Evolutionary conservation across 345 rosid species (phyloP), one percentile per base, ranked within the genome.

Genomic region (Ceriops decandra): DNA sequence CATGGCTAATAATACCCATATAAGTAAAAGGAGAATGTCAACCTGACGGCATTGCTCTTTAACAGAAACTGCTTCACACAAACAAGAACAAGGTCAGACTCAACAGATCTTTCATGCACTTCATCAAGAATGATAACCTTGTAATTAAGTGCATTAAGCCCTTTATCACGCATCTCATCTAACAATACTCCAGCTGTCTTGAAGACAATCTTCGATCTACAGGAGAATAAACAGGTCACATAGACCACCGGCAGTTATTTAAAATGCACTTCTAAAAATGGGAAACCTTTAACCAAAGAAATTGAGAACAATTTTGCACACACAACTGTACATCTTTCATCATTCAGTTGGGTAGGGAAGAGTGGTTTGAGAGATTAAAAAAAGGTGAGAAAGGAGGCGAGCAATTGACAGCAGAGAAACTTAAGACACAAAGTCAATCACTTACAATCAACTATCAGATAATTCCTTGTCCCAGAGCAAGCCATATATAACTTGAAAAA

Each of bases 91-190:
- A 93, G 88, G 81, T 93, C 97, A 6, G 98, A 93, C 83, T 93
- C 98, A 32, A 90, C 84, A 9, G 97, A 93, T 85, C 98, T 87
- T 88, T 93, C 98, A 74, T 93, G 98, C 70, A 93, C 98, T 83
- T 93, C 98, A 80, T 93, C 98, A 70, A 93, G 97, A 82, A 93
- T 84, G 74, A 93, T 85, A 67, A 84, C 97, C 83, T 89, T 90
- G 84, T 90, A 93, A 56, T 84, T 82, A 7, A 93, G 98, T 10
- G 98, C 96, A 61, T 80, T 81, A 72, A 79, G 33, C 26, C 98
- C 98, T 63, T 86, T 93, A 69, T 87, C 98, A 68, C 82, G 85
- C 91, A 93, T 85, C 82, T 90, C 98, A 73, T 93, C 98, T 77
- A 89, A 71, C 77, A 93, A 74, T 66, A 93, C 98, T 62, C 98